Conservation (phyloP, 306 rosid species). For the Prunus dulcis region DNA sequence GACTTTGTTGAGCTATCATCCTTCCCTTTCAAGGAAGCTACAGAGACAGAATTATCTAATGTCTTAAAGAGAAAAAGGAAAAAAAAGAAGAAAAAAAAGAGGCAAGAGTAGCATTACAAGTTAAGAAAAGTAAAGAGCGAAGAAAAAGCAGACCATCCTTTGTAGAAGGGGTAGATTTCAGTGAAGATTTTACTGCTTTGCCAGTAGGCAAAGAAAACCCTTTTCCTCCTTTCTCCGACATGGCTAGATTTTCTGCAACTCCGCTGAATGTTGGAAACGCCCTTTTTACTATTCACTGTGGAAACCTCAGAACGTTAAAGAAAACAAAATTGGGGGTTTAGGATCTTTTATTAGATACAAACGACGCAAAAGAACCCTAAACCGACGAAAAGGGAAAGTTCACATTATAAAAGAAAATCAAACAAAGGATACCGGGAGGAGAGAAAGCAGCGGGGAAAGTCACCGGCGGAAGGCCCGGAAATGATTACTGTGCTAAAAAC, state of each 20-base stretch:
- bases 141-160: slow-evolving; percentile 32
- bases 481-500: background rate
- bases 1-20: slow-evolving; percentile 69
- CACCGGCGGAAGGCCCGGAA: background rate
- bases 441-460: background rate
- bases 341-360: background rate
- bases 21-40: slow-evolving; percentile 64
- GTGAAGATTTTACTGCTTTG: slow-evolving; percentile 29
- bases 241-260: slow-evolving; percentile 32
- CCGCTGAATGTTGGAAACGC: slow-evolving; percentile 10
- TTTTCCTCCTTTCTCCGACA: slow-evolving; percentile 77
- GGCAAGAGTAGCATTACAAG: background rate
- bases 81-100: background rate
- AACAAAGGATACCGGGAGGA: background rate
- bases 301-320: background rate
- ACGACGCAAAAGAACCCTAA: background rate
- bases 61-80: background rate
- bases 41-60: slow-evolving; percentile 10
- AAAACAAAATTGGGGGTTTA: background rate
- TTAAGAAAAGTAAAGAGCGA: background rate
- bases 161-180: slow-evolving; percentile 23
- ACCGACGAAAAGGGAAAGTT: background rate
- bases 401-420: background rate
- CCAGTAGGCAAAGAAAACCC: slow-evolving; percentile 31
- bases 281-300: background rate